A percentile compares a stretch with the other conserved stretches of the same genome.
These are phyloP conservation scores for Pythium coloratum DNA, from an alignment of 352 stramenopile species.

Conservation along the genomic window DNA sequence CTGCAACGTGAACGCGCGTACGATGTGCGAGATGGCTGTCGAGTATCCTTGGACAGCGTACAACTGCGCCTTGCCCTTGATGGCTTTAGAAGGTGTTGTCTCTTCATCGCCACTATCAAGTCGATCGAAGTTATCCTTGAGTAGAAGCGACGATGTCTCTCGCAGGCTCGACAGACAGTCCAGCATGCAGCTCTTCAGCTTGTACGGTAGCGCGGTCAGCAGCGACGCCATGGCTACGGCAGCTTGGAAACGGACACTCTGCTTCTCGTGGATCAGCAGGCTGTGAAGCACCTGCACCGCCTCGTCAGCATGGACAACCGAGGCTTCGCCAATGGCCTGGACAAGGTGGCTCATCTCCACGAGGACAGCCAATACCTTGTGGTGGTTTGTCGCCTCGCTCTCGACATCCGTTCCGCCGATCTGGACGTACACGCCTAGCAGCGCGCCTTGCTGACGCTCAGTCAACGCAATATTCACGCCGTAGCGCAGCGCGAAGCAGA, in stretches of 20 bases:
- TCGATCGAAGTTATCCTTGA: conserved; percentile 23
- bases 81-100: background rate
- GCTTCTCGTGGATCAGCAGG: conserved; percentile 40
- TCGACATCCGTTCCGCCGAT: conserved; percentile 33
- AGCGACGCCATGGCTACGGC: conserved; percentile 36
- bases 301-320: conserved; percentile 29
- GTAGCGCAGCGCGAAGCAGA: conserved; percentile 74
- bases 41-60: conserved; percentile 79
- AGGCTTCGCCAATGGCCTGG: conserved; percentile 36
- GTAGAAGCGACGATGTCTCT: conserved; percentile 26
- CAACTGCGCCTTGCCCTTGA: conserved; percentile 60
- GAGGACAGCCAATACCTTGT: conserved; percentile 35
- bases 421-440: conserved; percentile 63
- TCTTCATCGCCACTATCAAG: conserved; percentile 23
- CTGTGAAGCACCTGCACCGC: conserved; percentile 22
- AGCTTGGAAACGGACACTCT: conserved; percentile 43
- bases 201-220: conserved; percentile 34
- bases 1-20: conserved; percentile 23
- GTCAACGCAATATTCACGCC: conserved; percentile 58
- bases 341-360: conserved; percentile 38
- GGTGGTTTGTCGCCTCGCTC: conserved; percentile 27
- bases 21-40: conserved; percentile 49
- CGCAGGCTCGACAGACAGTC: conserved; percentile 28
- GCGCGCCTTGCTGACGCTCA: conserved; percentile 64
- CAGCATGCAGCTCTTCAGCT: conserved; percentile 29